Evolutionary conservation across 2,329 filamentous ascomycete genomes (phyloP).

Genomic region (Aspergillus aculeatinus): DNA sequence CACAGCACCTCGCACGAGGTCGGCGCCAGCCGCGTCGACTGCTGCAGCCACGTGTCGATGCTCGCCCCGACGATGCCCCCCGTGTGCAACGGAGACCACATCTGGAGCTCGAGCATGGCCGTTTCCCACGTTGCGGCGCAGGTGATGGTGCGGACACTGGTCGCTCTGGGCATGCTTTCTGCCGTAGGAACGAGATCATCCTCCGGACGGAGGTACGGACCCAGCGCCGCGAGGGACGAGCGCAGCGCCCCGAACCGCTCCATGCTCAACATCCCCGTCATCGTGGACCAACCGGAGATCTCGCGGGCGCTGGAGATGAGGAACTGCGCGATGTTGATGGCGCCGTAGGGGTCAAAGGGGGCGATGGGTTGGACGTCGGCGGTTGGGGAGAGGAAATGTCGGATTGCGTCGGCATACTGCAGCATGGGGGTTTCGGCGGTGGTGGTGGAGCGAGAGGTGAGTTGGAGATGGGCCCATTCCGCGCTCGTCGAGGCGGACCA

Average conservation of each 20-base stretch:
- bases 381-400: too few relatives aligned
- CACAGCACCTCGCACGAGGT: conserved; percentile 33
- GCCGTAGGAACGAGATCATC: too few relatives aligned
- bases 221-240: conserved; percentile 7
- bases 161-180: too few relatives aligned
- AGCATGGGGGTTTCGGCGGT: too few relatives aligned
- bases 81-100: conserved; percentile 46
- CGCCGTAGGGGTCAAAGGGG: conserved; percentile 43
- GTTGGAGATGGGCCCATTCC: conserved; percentile 28
- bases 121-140: conserved; percentile 44
- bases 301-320: conserved; percentile 45
- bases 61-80: conserved; percentile 40
- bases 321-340: conserved; percentile 45
- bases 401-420: too few relatives aligned
- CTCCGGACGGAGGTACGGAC: too few relatives aligned
- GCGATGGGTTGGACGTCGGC: conserved; percentile 26
- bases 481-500: conserved; percentile 41
- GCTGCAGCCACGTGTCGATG: conserved; percentile 37
- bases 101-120: conserved; percentile 45
- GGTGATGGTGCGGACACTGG: too few relatives aligned
- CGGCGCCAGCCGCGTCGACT: conserved; percentile 33
- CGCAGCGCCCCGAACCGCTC: conserved; percentile 39
- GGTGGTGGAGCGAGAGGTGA: too few relatives aligned
- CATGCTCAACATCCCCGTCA: conserved; percentile 44
- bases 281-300: conserved; percentile 46